phyloP scores from a whole-genome alignment of 495 filamentous ascomycete genomes.

The Apiosordaria backusii region DNA sequence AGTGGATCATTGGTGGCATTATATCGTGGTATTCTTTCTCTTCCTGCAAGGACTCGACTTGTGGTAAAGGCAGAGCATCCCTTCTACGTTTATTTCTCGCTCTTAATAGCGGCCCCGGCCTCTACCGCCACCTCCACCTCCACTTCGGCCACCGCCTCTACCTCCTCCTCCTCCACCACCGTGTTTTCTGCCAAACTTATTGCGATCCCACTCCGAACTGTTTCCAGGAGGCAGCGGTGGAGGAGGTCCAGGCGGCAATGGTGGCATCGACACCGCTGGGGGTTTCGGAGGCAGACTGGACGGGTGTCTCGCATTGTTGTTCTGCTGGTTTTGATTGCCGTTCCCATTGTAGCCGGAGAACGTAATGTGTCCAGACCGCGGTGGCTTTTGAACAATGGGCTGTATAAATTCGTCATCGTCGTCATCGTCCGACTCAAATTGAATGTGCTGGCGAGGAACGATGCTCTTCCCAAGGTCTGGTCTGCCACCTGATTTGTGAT shows the following conservation, averaged over 20 bases:
- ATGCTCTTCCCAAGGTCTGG: slow-evolving; percentile 40
- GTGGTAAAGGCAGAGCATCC: neutral
- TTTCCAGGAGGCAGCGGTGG: slow-evolving; percentile 10
- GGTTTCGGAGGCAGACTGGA: neutral
- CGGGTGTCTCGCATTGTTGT: slow-evolving; percentile 5
- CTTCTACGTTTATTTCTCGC: neutral
- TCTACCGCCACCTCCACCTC: neutral
- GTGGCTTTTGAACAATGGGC: slow-evolving; percentile 29
- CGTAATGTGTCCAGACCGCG: slow-evolving; percentile 26
- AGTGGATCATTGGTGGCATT: neutral
- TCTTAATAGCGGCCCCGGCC: neutral
- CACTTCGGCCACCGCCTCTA: neutral
- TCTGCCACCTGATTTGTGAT: slow-evolving; percentile 9
- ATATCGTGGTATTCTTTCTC: neutral
- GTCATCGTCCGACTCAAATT: slow-evolving; percentile 38
- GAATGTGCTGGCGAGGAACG: slow-evolving; percentile 36
- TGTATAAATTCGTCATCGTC: slow-evolving; percentile 44
- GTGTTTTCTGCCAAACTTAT: neutral
- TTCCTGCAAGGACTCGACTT: neutral
- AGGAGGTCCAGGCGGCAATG: slow-evolving; percentile 24
- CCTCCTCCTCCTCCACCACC: slow-evolving; percentile 11
- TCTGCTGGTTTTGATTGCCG: slow-evolving; percentile 10
- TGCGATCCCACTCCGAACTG: slow-evolving; percentile 1
- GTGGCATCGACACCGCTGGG: slow-evolving; percentile 5
- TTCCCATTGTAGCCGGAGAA: slow-evolving; percentile 25